Evolutionary conservation across 768 basidiomycete species (phyloP), one percentile per base, ranked within the genome.

Genomic region (Tricholoma hemisulphureum): DNA sequence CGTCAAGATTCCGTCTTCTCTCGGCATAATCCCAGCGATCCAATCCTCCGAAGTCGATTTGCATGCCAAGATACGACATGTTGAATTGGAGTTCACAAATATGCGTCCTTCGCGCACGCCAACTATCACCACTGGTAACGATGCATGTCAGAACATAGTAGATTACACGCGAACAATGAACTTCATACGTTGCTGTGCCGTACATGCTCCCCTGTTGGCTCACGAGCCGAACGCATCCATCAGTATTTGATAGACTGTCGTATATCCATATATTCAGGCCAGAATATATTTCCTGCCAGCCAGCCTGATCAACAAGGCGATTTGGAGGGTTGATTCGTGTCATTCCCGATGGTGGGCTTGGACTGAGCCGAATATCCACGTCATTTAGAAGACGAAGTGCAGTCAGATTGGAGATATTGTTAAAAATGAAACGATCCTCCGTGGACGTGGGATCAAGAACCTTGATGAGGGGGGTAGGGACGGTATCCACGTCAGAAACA

Each of bases 121-220:
- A 93, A 63, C 89, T 93, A 65, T 93, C 91, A 20, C 83, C 91
- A 32, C 91, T 93, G 67, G 26, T 26, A 32, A 16, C 8, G 35
- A 14, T 29, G 39, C 57, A n/a, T 34, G 60, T 66, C 31, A 23
- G 35, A 39, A 21, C 39, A 2, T n/a, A 28, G 11, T 61, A 18
- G 39, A 41, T 7, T 32, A 53, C 18, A 37, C 53, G 35, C 20
- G 1, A 58, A 50, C 13, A 5, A 28, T 41, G 50, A 18, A 80
- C n/a, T n/a, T n/a, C 87, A 69, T 67, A 90, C 89, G 89, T 89
- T 53, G 89, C 90, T 28, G 88, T 88, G 26, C 89, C 88, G 63
- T 91, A 91, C 60, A 84, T 70, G 60, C 85, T 82, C n/a, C 82
- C 80, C 54, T 74, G 65, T 61, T 80, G 82, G 64, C 79, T 83